A percentile compares a stretch with the other conserved stretches of the same genome.
phyloP scores from a whole-genome alignment of 2,329 filamentous ascomycete species.

The Penicillium palitans region DNA sequence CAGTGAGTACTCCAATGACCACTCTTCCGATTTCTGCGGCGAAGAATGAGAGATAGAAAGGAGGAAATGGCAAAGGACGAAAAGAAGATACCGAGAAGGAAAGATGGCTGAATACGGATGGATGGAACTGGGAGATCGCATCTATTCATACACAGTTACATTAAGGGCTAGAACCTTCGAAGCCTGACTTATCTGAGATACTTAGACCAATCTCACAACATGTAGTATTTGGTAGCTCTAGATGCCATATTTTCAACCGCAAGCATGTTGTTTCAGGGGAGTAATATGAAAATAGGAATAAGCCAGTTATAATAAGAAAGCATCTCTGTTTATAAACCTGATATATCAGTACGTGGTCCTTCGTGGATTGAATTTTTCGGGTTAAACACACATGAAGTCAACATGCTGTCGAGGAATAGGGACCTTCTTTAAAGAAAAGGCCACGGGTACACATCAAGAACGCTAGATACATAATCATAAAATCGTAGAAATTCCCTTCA shows the following conservation, averaged over 20 bases:
- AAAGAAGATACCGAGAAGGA: background rate
- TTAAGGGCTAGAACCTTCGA: background rate
- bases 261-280: background rate
- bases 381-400: background rate
- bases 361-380: background rate
- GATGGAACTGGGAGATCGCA: background rate
- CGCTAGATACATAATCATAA: slow-evolving; percentile 5
- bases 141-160: background rate
- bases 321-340: no score
- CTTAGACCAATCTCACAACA: background rate
- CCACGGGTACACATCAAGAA: background rate
- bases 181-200: background rate
- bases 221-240: background rate
- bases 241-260: background rate
- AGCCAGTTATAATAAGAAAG: no score
- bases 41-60: background rate
- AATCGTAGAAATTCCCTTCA: slow-evolving; percentile 3
- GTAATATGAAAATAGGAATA: background rate
- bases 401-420: background rate
- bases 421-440: background rate
- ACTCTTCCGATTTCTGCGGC: background rate
- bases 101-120: background rate
- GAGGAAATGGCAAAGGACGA: background rate
- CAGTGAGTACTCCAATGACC: background rate
- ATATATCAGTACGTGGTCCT: background rate